phyloP scores from a whole-genome alignment of 495 filamentous ascomycete genomes.

The Evernia prunastri region DNA sequence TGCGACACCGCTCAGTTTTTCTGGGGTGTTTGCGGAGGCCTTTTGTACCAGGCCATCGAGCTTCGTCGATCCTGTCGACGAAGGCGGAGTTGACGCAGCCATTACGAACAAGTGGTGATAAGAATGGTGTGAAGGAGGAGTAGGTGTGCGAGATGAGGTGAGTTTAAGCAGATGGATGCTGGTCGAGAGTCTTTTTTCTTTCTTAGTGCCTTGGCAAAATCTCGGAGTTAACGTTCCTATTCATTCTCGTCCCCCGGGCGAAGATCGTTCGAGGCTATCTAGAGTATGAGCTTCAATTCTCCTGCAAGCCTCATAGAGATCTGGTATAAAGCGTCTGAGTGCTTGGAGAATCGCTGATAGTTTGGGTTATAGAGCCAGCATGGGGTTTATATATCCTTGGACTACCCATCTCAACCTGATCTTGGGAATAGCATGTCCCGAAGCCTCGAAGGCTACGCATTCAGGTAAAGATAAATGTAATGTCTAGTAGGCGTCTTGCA shows the following conservation, averaged over 20 bases:
- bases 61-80: slow-evolving; percentile 37
- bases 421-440: background rate
- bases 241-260: background rate
- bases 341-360: background rate
- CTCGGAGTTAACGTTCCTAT: slow-evolving; percentile 6
- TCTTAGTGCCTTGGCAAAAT: slow-evolving; percentile 13
- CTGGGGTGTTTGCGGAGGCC: slow-evolving; percentile 36
- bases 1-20: slow-evolving; percentile 44
- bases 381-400: background rate
- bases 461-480: too few relatives aligned
- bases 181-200: slow-evolving; percentile 9
- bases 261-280: too few relatives aligned
- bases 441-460: background rate
- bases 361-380: background rate
- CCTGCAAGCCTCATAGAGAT: background rate
- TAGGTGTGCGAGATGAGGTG: too few relatives aligned
- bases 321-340: background rate
- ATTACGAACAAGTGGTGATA: slow-evolving; percentile 31
- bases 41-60: slow-evolving; percentile 35
- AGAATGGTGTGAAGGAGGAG: background rate
- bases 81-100: slow-evolving; percentile 36
- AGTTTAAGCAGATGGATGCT: background rate
- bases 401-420: background rate
- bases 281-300: background rate
- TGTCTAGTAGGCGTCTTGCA: too few relatives aligned